Evolutionary conservation across 192 early-diverging fungal genomes (phyloP).

Genomic region (Coemansia sp.): DNA sequence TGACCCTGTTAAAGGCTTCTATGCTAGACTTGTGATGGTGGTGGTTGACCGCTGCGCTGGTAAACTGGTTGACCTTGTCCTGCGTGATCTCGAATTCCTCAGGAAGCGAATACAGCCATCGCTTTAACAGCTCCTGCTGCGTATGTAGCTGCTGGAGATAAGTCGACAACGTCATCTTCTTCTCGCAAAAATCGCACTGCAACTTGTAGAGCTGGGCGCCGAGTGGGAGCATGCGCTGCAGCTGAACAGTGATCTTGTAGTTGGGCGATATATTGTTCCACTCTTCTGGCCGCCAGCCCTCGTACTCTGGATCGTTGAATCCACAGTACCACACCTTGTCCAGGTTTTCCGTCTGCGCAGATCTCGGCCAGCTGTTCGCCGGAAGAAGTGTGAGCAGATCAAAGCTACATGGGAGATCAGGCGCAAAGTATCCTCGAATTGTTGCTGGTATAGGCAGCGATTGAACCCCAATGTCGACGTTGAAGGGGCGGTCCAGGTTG

Average conservation of each 20-base stretch:
- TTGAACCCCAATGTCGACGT: conserved; percentile 16
- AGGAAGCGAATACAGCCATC: conserved; percentile 50
- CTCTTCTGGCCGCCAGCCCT: conserved; percentile 41
- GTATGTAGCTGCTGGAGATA: conserved; percentile 32
- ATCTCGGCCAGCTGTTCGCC: conserved; percentile 31
- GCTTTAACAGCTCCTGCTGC: conserved; percentile 46
- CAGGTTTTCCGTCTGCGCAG: conserved; percentile 8
- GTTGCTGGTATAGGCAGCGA: conserved; percentile 31
- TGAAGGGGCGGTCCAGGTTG: conserved; percentile 50
- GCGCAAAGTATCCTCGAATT: conserved; percentile 37
- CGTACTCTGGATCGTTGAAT: conserved; percentile 39
- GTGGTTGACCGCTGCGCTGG: not conserved
- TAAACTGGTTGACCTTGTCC: conserved; percentile 33
- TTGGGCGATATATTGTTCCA: conserved; percentile 42
- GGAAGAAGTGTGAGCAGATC: conserved; percentile 46
- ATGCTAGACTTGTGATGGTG: conserved; percentile 1
- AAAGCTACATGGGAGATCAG: conserved; percentile 39
- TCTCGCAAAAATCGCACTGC: conserved; percentile 31
- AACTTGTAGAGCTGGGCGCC: conserved; percentile 39
- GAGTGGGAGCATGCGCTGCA: conserved; percentile 51
- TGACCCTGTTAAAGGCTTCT: conserved; percentile 31
- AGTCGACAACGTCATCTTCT: conserved; percentile 16
- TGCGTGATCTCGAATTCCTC: conserved; percentile 47
- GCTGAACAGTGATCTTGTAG: conserved; percentile 38
- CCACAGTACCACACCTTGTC: conserved; percentile 43